Base-by-base conservation (phyloP, 305 asterid species). In the Fraxinus paxiana region DNA sequence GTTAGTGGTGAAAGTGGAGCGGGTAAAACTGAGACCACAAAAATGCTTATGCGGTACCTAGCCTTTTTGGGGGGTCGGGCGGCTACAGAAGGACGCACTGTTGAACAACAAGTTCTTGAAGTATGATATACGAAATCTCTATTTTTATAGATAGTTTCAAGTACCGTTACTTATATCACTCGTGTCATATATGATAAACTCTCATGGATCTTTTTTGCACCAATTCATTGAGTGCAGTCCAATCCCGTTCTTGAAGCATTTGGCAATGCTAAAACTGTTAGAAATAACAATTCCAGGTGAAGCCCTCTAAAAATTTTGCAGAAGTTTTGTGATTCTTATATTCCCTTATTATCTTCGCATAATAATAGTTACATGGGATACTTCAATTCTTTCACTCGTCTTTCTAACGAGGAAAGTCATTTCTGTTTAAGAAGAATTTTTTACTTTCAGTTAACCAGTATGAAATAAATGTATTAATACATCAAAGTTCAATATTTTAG, bases 1-100 rank as follows among this genome's bases (percentile, higher is more conserved):
- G 99, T 95, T 73, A 95, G 99, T 81, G 98, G 98, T 75, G 99
- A 95, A 90, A 95, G 99, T 90, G 99, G 99, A 85, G 99, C 99
- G 12, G 99, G 99, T 81, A 95, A 95, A 91, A 95, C 99, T 20
- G 99, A 95, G 93, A 95, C 99, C 69, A 95, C 99, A 28, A 95
- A 95, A 87, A 94, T 95, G 99, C 98, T 94, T 88, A 95, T 95
- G 99, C 91, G 84, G 63, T 95, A 93, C 89, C 94, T 95, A 73
- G 99, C 99, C 76, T 95, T 84, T 86, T 82, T 95, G 92, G 99
- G 98, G 80, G 99, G 99, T 75, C 93, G 99, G 41, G 94, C 91
- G 61, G 98, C 88, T 82, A 95, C 99, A 85, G 99, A 95, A 92
- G 99, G 98, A 63, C 91, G 99, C 78, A 95, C 99, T 63, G 99